phyloP scores from a whole-genome alignment of 768 basidiomycete species.

The Xerocomellus amylosporus region DNA sequence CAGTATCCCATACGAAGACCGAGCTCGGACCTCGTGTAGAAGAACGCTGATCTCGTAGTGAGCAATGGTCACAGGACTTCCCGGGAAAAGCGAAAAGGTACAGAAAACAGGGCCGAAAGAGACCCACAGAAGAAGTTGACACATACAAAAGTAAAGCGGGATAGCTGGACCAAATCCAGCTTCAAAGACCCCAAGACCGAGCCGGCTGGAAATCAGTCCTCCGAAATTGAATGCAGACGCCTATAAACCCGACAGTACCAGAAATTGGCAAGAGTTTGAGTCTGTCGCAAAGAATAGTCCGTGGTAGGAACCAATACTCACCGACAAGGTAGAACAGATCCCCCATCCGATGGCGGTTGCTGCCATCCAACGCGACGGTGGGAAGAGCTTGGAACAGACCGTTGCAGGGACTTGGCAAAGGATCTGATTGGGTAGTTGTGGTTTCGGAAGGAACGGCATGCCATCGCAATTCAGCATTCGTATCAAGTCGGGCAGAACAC shows the following conservation, averaged over 20 bases:
- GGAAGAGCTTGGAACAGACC: constrained; percentile 61
- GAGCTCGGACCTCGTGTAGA: constrained; percentile 73
- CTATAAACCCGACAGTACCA: constrained; percentile 36
- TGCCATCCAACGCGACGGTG: constrained; percentile 67
- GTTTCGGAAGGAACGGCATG: too few relatives aligned
- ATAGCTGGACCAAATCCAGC: constrained; percentile 76
- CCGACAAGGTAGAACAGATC: constrained; percentile 69
- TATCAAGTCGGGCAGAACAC: not conserved
- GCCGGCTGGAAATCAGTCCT: constrained; percentile 54
- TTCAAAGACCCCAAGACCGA: constrained; percentile 75
- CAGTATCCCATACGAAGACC: constrained; percentile 77
- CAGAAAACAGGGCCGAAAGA: too few relatives aligned
- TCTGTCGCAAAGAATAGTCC: not conserved
- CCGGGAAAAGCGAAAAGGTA: not conserved
- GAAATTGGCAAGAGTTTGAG: not conserved
- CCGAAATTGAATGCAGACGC: constrained; percentile 58
- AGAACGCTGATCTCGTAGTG: constrained; percentile 50
- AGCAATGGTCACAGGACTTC: not conserved
- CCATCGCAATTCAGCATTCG: not conserved
- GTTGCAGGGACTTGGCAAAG: constrained; percentile 67
- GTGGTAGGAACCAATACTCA: constrained; percentile 22
- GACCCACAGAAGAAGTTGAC: not conserved
- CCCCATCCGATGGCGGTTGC: constrained; percentile 71
- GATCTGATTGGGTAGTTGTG: constrained; percentile 48
- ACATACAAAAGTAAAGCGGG: constrained; percentile 73